Base-by-base conservation (phyloP, 371 early-diverging fungal species). In the Catenaria anguillulae region DNA sequence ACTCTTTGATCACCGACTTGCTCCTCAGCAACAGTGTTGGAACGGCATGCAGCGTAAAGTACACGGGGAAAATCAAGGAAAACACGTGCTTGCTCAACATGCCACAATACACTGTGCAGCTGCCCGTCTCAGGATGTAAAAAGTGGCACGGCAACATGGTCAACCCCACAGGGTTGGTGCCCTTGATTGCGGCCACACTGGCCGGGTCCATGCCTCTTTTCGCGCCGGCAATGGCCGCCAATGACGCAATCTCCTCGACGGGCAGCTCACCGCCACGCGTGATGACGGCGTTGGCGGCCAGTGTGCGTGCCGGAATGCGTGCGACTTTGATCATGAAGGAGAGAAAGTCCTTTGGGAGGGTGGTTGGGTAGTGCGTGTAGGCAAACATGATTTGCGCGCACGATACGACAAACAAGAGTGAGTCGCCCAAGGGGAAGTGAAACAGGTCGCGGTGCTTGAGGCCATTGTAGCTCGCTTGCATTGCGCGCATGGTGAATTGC, bases 361-460 rank as follows among this genome's bases (percentile, higher is more conserved):
- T 72, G 37, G 61, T 52, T 13, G 76, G 76, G 23, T 67, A 66
- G 66, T 72, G 67, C 31, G 60, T 60, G 56, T 72, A 75, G 2
- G 73, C 71, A 52, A 74, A 77, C 73, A 75, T 63, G 52, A 77
- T 70, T 33, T 26, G 36, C n/a, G 26, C 26, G 64, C 33, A 54
- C 15, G 54, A 8, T n/a, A 37, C 21, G 40, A 66, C 50, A 43
- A 77, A 74, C 33, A 73, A 33, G n/a, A 70, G 58, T 8, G 73
- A 45, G 58, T 76, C 76, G 21, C 73, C 76, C 35, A 73, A 67
- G 8, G 69, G 64, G 33, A 76, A 66, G 13, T 42, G 36, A 24
- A 58, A 58, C 40, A 40, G 21, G 36, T 58, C 26, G 24, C 34
- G 58, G 29, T n/a, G 15, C 43, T 58, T 58, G 58, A 58, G 58